These are phyloP conservation scores for Fusarium sp. DNA, from an alignment of 2,329 filamentous ascomycete genomes.

Conservation along the genomic window DNA sequence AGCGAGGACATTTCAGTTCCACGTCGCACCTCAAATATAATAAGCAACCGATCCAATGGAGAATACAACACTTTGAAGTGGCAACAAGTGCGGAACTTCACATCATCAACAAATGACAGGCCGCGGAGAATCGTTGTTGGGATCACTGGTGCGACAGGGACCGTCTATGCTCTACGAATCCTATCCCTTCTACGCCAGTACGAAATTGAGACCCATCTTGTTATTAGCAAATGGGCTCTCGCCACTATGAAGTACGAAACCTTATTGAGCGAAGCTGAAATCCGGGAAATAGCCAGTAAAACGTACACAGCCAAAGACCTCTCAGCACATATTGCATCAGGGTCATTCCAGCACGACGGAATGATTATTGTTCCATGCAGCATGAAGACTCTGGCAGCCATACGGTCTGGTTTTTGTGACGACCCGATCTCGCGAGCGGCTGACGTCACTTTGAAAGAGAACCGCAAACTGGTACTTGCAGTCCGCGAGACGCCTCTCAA, in stretches of 20 bases:
- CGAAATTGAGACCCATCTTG: constrained; percentile 63
- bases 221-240: constrained; percentile 64
- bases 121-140: constrained; percentile 63
- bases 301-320: constrained; percentile 59
- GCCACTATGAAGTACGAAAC: constrained; percentile 65
- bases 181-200: constrained; percentile 58
- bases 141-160: constrained; percentile 66
- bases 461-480: background rate
- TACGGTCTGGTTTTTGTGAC: background rate
- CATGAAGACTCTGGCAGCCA: constrained; percentile 1
- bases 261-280: constrained; percentile 54
- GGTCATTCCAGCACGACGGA: constrained; percentile 5
- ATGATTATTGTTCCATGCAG: constrained; percentile 9
- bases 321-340: constrained; percentile 51
- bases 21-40: no score
- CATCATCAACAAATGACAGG: no score
- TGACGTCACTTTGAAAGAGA: constrained; percentile 6
- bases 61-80: no score
- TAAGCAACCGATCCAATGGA: no score
- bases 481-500: constrained; percentile 2
- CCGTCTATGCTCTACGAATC: constrained; percentile 59
- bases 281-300: constrained; percentile 57
- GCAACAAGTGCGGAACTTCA: no score
- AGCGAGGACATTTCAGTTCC: no score
- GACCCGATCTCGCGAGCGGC: constrained; percentile 1